A percentile compares a stretch with the other conserved stretches of the same genome.
phyloP scores from a whole-genome alignment of 768 basidiomycete genomes.

The Epithele typhae region DNA sequence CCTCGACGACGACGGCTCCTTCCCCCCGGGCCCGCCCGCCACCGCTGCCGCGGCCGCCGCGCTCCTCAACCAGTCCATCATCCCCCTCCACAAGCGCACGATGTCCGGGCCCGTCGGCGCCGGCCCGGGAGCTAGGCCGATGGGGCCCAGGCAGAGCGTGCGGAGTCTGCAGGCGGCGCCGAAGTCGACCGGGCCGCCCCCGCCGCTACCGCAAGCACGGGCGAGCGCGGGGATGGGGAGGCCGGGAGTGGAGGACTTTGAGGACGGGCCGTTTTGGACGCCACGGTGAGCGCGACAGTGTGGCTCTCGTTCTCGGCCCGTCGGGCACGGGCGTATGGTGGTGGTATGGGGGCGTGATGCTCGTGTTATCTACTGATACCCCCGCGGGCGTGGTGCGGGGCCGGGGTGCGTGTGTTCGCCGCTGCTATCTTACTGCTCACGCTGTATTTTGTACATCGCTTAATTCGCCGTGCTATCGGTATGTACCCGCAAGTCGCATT shows the following conservation, averaged over 20 bases:
- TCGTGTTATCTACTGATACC: no score
- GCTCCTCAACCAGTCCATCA: background rate
- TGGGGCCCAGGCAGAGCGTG: slow-evolving; percentile 4
- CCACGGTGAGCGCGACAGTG: slow-evolving; percentile 4
- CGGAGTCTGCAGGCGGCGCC: slow-evolving; percentile 13
- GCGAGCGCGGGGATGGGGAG: background rate
- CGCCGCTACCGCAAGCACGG: background rate
- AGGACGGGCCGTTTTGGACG: slow-evolving; percentile 13
- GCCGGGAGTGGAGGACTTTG: slow-evolving; percentile 8
- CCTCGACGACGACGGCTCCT: slow-evolving; percentile 2
- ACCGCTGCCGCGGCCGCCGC: background rate
- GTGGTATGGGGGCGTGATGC: background rate
- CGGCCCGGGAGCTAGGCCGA: slow-evolving; percentile 4
- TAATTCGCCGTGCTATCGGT: slow-evolving; percentile 3
- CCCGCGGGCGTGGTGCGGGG: no score
- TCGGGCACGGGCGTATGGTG: no score
- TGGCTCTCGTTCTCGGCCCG: no score
- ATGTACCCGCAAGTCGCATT: background rate
- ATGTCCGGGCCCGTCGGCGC: slow-evolving; percentile 3
- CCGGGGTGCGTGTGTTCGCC: background rate
- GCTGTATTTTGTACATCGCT: slow-evolving; percentile 9
- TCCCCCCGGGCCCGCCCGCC: slow-evolving; percentile 6
- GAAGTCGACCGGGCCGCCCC: slow-evolving; percentile 16
- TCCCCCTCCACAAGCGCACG: background rate
- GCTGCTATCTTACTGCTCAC: slow-evolving; percentile 11